Base-by-base conservation (phyloP, 305 asterid genomes). In the Ajuga reptans region DNA sequence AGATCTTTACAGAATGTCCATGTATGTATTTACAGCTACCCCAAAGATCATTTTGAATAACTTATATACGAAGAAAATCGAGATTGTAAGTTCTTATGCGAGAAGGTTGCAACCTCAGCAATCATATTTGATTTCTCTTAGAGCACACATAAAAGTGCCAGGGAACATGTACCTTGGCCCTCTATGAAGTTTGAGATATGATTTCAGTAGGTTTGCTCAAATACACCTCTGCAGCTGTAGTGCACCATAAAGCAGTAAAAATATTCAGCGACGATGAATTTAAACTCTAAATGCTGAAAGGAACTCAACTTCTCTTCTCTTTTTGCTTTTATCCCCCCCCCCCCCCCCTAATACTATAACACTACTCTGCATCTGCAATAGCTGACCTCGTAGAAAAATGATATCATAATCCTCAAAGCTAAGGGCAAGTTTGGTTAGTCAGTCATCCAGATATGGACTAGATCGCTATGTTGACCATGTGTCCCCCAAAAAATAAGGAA, bases 11-110 rank as follows among this genome's bases (percentile, higher is more conserved):
- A 27, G 37, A 11, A 6, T 50, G 50, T 56, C 42, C 16, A 36
- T 9, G 17, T 56, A 65, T 14, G 71, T 69, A 73, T 74, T 57
- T 58, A 71, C 76, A 45, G n/a, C 41, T 47, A 69, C 47, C 74
- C 67, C 27, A 34, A 24, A 37, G 16, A 66, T 24, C 14, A 55
- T 42, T 64, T 37, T 21, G 64, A 56, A 14, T 50, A 14, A 52
- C 21, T 11, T 10, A n/a, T 27, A 12, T 11, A 64, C 16, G 50
- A 7, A 18, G 51, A 42, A 8, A 8, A n/a, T 10, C 11, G 27
- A 10, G 11, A 54, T 31, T 5, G 36, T 31, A 31, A 31, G 29
- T 31, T 14, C 10, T 37, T 17, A 37, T 52, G 68, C 43, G 47
- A 5, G 37, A 37, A 47, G 61, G 2, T 57, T 34, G 16, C 56